These are phyloP conservation scores for Vaucheria bursata DNA, from an alignment of 352 stramenopile species.

Conservation along the genomic window DNA sequence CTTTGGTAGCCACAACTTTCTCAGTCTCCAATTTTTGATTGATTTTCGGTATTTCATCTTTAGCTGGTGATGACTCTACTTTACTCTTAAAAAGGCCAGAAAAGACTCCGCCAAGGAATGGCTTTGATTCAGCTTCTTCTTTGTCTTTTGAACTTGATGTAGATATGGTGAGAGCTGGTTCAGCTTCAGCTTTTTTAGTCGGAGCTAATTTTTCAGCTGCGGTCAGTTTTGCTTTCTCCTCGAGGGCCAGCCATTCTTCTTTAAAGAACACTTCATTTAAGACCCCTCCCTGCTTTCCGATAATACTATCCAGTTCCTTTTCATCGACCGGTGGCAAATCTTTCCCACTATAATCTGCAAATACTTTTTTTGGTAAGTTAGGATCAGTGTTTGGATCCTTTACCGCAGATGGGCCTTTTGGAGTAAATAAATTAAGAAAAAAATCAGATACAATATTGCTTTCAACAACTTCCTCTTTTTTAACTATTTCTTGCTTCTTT, in stretches of 20 bases:
- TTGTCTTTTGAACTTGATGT: no score
- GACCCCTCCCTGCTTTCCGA: neutral
- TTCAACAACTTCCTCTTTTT: neutral
- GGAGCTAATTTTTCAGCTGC: neutral
- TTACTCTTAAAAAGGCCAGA: no score
- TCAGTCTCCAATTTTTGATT: no score
- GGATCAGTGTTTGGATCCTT: neutral
- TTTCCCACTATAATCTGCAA: neutral
- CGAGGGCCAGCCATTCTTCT: neutral
- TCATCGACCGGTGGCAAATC: neutral
- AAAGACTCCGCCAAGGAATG: no score
- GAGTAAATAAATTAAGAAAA: neutral
- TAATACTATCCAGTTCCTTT: neutral
- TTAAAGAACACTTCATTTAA: slow-evolving; percentile 3
- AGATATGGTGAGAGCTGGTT: no score
- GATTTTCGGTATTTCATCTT: no score
- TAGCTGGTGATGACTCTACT: no score
- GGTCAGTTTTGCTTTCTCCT: neutral
- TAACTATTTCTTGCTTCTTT: neutral
- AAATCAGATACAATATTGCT: neutral
- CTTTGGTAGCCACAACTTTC: no score
- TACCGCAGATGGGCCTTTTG: neutral
- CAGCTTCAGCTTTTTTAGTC: no score
- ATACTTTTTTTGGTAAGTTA: neutral
- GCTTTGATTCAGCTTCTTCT: no score